Conservation (phyloP, 305 asterid species). For the Nicotiana rustica region DNA sequence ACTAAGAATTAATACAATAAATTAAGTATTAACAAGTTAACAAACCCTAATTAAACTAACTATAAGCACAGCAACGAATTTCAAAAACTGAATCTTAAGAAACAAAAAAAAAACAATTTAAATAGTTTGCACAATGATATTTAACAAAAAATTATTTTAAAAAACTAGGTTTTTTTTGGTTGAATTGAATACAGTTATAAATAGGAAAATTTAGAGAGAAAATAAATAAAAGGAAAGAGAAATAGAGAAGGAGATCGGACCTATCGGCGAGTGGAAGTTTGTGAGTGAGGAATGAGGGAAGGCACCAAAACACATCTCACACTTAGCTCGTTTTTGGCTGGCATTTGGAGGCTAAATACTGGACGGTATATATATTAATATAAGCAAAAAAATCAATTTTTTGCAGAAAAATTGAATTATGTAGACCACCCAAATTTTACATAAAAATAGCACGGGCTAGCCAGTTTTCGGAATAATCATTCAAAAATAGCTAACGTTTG, state of each 20-base stretch:
- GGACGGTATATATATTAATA: neutral
- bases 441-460: too few relatives aligned
- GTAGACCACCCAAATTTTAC: neutral
- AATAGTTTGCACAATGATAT: neutral
- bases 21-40: neutral
- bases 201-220: neutral
- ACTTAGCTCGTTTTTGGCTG: neutral
- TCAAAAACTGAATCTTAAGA: conserved; percentile 22
- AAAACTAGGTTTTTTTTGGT: neutral
- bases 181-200: conserved; percentile 8
- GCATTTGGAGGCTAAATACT: neutral
- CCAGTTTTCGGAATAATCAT: too few relatives aligned
- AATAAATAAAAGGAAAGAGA: neutral
- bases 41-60: neutral
- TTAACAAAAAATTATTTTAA: neutral
- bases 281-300: neutral
- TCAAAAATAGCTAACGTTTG: too few relatives aligned
- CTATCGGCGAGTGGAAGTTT: conserved; percentile 10
- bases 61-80: neutral
- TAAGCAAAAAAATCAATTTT: neutral
- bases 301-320: neutral
- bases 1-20: neutral
- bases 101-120: conserved; percentile 4
- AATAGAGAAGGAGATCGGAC: conserved; percentile 15
- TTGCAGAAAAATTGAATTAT: neutral